Base-by-base conservation (phyloP, 225 moss, liverwort and hornwort species). In the Takakia lepidozioides region DNA sequence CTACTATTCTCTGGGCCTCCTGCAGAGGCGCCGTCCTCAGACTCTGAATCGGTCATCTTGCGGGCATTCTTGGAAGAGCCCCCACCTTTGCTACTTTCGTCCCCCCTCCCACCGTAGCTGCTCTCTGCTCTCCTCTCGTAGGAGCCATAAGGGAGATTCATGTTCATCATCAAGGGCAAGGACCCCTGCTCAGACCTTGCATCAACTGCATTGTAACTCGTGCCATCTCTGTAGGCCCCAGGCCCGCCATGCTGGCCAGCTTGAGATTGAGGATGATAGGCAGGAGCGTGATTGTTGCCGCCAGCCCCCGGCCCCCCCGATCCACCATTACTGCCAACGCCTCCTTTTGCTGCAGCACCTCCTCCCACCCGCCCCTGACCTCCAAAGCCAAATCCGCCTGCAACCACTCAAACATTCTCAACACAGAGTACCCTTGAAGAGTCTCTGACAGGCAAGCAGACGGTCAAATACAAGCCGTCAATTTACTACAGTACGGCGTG, bases 11-110 rank as follows among this genome's bases (percentile, higher is more conserved):
- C 98, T 0, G 85, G 91, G n/a, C 87, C 82, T 40, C 90, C 98
- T 13, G 71, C 98, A 2, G 98, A 98, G 63, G 91, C 98, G 2
- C 82, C 92, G 25, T 98, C 91, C 45, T 98, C 98, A 9, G 85
- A 91, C 59, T 98, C 98, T 11, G 82, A 77, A 40, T 98, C 98
- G 10, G 68, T 66, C 57, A 82, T 36, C 62, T 98, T 98, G 46
- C 87, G 68, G 32, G 81, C 69, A 49, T 77, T 82, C 71, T 91
- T 98, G 1, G 73, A 76, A 2, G 77, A 62, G 21, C 66, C 83
- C 3, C 77, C 82, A 15, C 78, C 93, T 49, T 73, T 98, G 54
- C 58, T 63, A 45, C 69, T 74, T 13, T 98, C 98, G 1, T 75
- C 85, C 39, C 77, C 87, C 52, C 80, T 58, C 16, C 69, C 82